Percentiles rank a stretch among this genome's conserved stretches.
phyloP scores from a whole-genome alignment of 1,284 basidiomycete genomes.

The Pseudozyma tsukubaensis region DNA sequence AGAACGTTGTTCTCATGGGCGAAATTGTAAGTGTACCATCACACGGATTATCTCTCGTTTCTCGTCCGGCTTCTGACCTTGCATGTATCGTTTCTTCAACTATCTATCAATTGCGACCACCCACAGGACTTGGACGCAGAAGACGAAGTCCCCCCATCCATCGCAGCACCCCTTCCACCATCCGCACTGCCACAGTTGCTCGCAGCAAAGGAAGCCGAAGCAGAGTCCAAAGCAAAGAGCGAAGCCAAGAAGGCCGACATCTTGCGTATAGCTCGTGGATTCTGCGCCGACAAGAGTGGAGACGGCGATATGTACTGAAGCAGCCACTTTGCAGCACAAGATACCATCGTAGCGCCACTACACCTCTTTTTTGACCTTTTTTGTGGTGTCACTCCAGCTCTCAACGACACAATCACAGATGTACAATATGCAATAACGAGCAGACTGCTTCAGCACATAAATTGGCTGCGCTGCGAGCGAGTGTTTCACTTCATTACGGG shows the following conservation, averaged over 20 bases:
- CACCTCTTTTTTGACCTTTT: background rate
- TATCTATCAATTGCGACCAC: background rate
- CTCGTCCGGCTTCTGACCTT: background rate
- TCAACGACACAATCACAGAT: constrained; percentile 8
- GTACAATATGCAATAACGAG: constrained; percentile 26
- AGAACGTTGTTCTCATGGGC: constrained; percentile 96
- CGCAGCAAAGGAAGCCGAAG: constrained; percentile 55
- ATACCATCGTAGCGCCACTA: constrained; percentile 7
- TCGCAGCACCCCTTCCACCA: constrained; percentile 58
- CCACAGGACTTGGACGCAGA: constrained; percentile 63
- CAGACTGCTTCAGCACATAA: too few relatives aligned
- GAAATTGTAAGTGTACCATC: constrained; percentile 85
- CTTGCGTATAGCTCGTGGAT: constrained; percentile 56
- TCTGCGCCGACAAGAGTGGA: constrained; percentile 64
- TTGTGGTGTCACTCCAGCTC: constrained; percentile 4
- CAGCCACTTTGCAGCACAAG: background rate
- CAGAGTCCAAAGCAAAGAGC: constrained; percentile 56
- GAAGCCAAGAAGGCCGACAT: constrained; percentile 61
- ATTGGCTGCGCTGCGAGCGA: too few relatives aligned
- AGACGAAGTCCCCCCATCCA: constrained; percentile 61
- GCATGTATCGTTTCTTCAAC: too few relatives aligned
- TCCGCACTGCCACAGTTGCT: constrained; percentile 56
- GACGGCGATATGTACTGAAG: constrained; percentile 65
- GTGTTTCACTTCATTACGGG: background rate
- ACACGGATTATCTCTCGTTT: background rate